Base-by-base conservation (phyloP, 148 eudicot genomes). In the Rhododendron williamsianum region DNA sequence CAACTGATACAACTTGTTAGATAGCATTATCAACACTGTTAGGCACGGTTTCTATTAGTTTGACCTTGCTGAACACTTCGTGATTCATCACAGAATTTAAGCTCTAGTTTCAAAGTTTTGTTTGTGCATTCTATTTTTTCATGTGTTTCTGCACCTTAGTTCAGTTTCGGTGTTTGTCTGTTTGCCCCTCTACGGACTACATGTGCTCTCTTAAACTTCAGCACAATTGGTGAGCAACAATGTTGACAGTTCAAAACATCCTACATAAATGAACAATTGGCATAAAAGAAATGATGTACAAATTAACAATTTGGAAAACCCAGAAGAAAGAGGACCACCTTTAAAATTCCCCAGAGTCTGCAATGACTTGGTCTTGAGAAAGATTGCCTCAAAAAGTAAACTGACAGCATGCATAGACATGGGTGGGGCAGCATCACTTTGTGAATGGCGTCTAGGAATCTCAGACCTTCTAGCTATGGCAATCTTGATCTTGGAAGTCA, bases 381-480 rank as follows among this genome's bases (percentile, higher is more conserved):
- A 93, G 60, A 93, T 90, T 49, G 98, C 98, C 89, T 96, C 98
- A 12, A 94, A 85, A 35, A 96, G 95, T 76, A 96, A 89, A 91
- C 91, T 92, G 80, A 93, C 91, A n/a, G 95, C 93, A 89, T 93
- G 96, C 90, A 93, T 86, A 35, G 36, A 35, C 36, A 96, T 91
- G 4, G 92, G 92, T 45, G 90, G 92, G 69, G 82, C 58, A 76
- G 84, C 81, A 87, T 92, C 94, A 87, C 91, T 92, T 72, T 84
- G 91, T 65, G 95, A 91, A 69, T 77, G 85, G 25, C 90, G 91
- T 84, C 86, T 84, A 72, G 87, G 85, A 13, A 87, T 54, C 83
- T 95, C 95, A 79, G 87, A 86, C 84, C 86, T 92, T 87, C 89
- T 88, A 76, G 92, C 88, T 76, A 96, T 82, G 49, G 95, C 84